Conservation (phyloP, 495 filamentous ascomycete species). For the Sordaria brevicollis region DNA sequence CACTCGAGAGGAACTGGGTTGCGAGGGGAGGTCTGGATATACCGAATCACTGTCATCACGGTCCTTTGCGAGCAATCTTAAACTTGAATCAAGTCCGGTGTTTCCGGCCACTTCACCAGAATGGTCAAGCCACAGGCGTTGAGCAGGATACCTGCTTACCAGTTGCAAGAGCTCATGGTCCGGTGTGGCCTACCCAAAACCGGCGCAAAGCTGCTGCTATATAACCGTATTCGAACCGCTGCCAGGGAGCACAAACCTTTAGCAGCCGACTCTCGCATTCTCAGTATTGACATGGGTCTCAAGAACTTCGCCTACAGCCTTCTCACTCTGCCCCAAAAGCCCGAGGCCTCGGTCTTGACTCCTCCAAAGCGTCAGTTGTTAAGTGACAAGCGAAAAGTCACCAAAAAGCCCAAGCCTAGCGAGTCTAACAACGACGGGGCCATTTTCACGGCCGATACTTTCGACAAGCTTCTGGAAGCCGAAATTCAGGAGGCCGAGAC, state of each 20-base stretch:
- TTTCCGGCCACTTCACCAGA: background rate
- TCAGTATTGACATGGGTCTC: slow-evolving; percentile 86
- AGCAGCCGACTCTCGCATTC: slow-evolving; percentile 27
- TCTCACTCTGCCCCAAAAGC: slow-evolving; percentile 38
- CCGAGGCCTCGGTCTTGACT: too few relatives aligned
- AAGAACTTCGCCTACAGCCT: slow-evolving; percentile 72
- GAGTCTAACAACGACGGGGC: too few relatives aligned
- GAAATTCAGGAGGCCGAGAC: too few relatives aligned
- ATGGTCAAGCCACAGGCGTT: background rate
- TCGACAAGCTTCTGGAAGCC: background rate
- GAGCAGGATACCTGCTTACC: background rate
- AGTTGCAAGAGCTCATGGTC: background rate
- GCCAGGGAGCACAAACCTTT: slow-evolving; percentile 6
- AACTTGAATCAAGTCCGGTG: background rate
- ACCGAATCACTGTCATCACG: background rate
- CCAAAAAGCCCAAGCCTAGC: background rate
- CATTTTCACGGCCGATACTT: background rate
- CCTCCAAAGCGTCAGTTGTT: too few relatives aligned
- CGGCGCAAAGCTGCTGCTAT: slow-evolving; percentile 9
- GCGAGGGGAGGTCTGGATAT: background rate
- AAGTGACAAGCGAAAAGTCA: too few relatives aligned
- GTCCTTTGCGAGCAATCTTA: background rate
- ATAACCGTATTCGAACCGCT: slow-evolving; percentile 11
- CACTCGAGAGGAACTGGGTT: background rate
- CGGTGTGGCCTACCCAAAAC: slow-evolving; percentile 14